A percentile compares a stretch with the other conserved stretches of the same genome.
Evolutionary conservation across 192 early-diverging fungal species (phyloP).

Genomic region (Globomyces pollinis-pini): DNA sequence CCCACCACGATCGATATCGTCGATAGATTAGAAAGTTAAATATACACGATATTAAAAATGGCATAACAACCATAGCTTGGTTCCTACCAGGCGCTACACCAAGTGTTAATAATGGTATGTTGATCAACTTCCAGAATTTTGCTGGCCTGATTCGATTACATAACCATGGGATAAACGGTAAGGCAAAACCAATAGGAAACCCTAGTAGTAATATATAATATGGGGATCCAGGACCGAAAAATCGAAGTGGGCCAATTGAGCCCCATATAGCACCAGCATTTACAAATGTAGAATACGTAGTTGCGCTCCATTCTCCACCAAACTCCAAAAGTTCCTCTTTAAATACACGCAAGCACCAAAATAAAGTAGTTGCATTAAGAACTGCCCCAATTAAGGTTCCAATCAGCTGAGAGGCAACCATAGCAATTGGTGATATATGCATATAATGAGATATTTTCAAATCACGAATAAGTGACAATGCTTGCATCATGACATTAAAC

Average conservation of each 20-base stretch:
- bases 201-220: slow-evolving; percentile 12
- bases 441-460: slow-evolving; percentile 70
- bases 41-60: slow-evolving; percentile 14
- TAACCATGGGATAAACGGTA: slow-evolving; percentile 27
- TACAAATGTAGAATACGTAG: slow-evolving; percentile 35
- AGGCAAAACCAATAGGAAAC: slow-evolving; percentile 17
- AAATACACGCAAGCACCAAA: neutral
- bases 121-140: slow-evolving; percentile 22
- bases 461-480: slow-evolving; percentile 57
- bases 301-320: slow-evolving; percentile 13
- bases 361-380: neutral
- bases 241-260: slow-evolving; percentile 20
- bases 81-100: neutral
- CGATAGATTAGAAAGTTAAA: slow-evolving; percentile 6
- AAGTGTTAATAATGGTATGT: slow-evolving; percentile 19
- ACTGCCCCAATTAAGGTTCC: slow-evolving; percentile 1
- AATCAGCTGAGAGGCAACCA: slow-evolving; percentile 38
- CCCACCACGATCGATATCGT: slow-evolving; percentile 35
- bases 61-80: slow-evolving; percentile 14
- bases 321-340: neutral
- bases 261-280: slow-evolving; percentile 65
- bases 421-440: slow-evolving; percentile 53
- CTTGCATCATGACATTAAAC: slow-evolving; percentile 72
- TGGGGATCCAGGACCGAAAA: slow-evolving; percentile 11
- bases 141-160: slow-evolving; percentile 37